These are phyloP conservation scores for Beverwykella pulmonaria DNA, from an alignment of 495 filamentous ascomycete species.

Conservation along the genomic window DNA sequence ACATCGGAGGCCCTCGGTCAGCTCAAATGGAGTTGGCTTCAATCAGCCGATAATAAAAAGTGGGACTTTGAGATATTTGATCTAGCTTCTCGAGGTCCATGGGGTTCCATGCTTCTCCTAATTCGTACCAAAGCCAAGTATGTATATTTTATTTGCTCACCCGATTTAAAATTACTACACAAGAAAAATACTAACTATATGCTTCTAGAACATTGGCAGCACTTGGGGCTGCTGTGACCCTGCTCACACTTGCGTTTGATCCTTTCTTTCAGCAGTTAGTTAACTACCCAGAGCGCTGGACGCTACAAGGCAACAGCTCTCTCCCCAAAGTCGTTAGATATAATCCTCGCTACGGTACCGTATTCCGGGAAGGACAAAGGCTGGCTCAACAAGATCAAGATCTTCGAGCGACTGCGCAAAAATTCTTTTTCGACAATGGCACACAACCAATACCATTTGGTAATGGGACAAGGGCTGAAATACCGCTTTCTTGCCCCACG, in stretches of 20 bases:
- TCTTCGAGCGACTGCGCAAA: too few species aligned
- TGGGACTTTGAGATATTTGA: constrained; percentile 39
- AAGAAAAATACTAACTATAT: not conserved
- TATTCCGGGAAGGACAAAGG: not conserved
- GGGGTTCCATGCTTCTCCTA: constrained; percentile 31
- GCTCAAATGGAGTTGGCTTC: constrained; percentile 39
- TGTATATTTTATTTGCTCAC: too few species aligned
- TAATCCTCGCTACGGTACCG: not conserved
- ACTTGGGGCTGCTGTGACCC: constrained; percentile 20
- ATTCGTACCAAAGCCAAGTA: constrained; percentile 16
- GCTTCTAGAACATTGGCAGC: constrained; percentile 14
- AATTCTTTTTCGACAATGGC: constrained; percentile 21
- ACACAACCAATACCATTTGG: constrained; percentile 17
- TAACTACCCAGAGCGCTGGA: constrained; percentile 6
- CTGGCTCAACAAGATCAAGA: not conserved
- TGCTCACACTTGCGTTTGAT: constrained; percentile 29
- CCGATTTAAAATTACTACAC: too few species aligned
- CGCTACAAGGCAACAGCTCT: not conserved
- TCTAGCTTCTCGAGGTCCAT: constrained; percentile 31
- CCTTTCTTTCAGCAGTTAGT: constrained; percentile 37
- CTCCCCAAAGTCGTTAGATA: constrained; percentile 14
- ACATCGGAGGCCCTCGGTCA: constrained; percentile 32
- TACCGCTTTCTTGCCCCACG: constrained; percentile 21
- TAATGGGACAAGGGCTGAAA: constrained; percentile 10
- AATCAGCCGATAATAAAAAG: constrained; percentile 26